Evolutionary conservation across 2,329 filamentous ascomycete genomes (phyloP).

Genomic region (Penicillium olsonii): DNA sequence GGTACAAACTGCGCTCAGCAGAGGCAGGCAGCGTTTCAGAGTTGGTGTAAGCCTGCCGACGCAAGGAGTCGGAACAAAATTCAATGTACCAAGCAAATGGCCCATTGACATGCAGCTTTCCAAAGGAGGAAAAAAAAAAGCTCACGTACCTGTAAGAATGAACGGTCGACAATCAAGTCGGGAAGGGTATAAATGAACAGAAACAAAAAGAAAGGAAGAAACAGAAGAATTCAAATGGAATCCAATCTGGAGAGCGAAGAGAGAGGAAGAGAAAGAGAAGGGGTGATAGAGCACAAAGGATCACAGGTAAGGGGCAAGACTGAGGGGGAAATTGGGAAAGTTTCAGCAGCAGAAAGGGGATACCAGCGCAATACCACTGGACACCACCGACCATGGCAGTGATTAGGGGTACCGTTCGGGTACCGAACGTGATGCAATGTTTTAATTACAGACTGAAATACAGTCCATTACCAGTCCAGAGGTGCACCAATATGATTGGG

Average conservation of each 20-base stretch:
- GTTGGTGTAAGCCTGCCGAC: slow-evolving; percentile 18
- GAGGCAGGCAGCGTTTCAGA: slow-evolving; percentile 24
- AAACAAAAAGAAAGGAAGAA: slow-evolving; percentile 18
- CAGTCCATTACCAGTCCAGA: background rate
- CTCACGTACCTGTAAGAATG: slow-evolving; percentile 13
- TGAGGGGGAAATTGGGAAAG: slow-evolving; percentile 26
- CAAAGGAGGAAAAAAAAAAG: slow-evolving; percentile 1
- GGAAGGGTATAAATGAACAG: slow-evolving; percentile 8
- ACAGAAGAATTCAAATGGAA: slow-evolving; percentile 11
- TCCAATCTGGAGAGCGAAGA: slow-evolving; percentile 15
- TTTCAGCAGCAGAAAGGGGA: slow-evolving; percentile 29
- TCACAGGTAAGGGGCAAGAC: slow-evolving; percentile 25
- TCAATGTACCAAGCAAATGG: background rate
- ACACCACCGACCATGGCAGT: background rate
- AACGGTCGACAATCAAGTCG: slow-evolving; percentile 5
- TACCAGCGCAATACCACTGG: slow-evolving; percentile 17
- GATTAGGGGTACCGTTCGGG: background rate
- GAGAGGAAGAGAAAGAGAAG: slow-evolving; percentile 16
- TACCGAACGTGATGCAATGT: background rate
- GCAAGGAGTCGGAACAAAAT: slow-evolving; percentile 18
- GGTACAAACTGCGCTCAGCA: slow-evolving; percentile 20
- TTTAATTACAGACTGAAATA: slow-evolving; percentile 2
- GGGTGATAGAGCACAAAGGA: slow-evolving; percentile 15
- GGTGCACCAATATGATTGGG: slow-evolving; percentile 6
- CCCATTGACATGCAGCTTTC: slow-evolving; percentile 5